Conservation (phyloP, 2,329 filamentous ascomycete species). For the Cladosporium cucumerinum region DNA sequence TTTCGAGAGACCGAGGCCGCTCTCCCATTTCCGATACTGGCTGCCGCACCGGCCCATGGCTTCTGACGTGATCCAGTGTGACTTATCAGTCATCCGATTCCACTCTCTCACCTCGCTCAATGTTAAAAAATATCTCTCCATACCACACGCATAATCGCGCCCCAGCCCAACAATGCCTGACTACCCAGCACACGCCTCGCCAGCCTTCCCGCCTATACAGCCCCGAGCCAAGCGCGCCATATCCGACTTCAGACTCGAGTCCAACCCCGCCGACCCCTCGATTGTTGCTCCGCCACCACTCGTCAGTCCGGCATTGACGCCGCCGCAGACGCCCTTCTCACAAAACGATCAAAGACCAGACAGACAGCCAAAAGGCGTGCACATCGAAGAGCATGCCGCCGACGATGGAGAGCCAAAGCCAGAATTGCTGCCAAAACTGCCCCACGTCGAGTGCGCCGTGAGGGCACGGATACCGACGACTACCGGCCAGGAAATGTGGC, state of each 20-base stretch:
- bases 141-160: background rate
- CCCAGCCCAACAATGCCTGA: conserved; percentile 45
- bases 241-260: conserved; percentile 39
- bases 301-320: conserved; percentile 47
- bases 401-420: conserved; percentile 46
- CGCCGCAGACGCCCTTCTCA: conserved; percentile 29
- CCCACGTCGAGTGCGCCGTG: conserved; percentile 87
- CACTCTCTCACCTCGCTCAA: background rate
- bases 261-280: conserved; percentile 23
- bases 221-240: conserved; percentile 44
- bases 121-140: background rate
- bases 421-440: conserved; percentile 70
- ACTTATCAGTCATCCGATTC: conserved; percentile 18
- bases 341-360: conserved; percentile 28
- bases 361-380: conserved; percentile 42
- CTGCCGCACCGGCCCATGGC: background rate
- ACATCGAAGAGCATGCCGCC: conserved; percentile 33
- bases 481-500: conserved; percentile 89
- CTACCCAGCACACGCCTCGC: conserved; percentile 50
- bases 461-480: conserved; percentile 93
- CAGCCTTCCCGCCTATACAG: conserved; percentile 50
- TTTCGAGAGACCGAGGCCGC: conserved; percentile 22
- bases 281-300: conserved; percentile 36
- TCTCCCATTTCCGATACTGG: conserved; percentile 3
- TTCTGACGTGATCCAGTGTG: conserved; percentile 21